A percentile compares a stretch with the other conserved stretches of the same genome.
phyloP scores from a whole-genome alignment of 176 grass and related monocot species.

The Cocos nucifera region DNA sequence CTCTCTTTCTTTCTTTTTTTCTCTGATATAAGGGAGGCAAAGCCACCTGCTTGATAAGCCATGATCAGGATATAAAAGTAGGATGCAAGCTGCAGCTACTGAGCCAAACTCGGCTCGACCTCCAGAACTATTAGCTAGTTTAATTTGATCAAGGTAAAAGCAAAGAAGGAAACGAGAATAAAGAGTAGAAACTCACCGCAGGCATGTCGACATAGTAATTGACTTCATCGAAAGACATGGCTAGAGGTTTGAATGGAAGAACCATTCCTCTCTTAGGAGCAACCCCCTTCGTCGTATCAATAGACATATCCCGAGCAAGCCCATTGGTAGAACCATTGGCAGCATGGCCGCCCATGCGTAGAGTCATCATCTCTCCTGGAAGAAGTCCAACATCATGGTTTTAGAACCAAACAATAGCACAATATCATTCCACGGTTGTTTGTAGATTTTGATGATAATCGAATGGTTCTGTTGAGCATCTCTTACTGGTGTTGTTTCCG shows the following conservation, averaged over 20 bases:
- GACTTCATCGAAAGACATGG: slow-evolving; percentile 93
- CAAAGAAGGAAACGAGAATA: slow-evolving; percentile 15
- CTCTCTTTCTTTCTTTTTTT: too few species aligned
- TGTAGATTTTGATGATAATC: slow-evolving; percentile 10
- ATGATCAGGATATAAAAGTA: too few species aligned
- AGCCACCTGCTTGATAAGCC: too few species aligned
- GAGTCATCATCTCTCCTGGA: slow-evolving; percentile 65
- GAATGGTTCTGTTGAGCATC: slow-evolving; percentile 2
- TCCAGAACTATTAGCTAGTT: too few species aligned
- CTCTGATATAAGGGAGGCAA: too few species aligned
- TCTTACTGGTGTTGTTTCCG: slow-evolving; percentile 41
- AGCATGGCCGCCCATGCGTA: slow-evolving; percentile 29
- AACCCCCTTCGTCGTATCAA: slow-evolving; percentile 42
- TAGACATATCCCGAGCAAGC: slow-evolving; percentile 42
- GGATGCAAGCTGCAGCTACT: too few species aligned
- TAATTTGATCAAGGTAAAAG: neutral
- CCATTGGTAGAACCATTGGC: slow-evolving; percentile 47
- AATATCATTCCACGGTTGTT: too few species aligned
- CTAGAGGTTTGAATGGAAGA: slow-evolving; percentile 84
- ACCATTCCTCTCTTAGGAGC: slow-evolving; percentile 83
- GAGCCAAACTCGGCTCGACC: too few species aligned
- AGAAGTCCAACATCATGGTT: slow-evolving; percentile 19
- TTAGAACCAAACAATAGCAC: neutral
- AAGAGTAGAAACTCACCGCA: slow-evolving; percentile 41
- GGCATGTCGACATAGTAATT: slow-evolving; percentile 98